Evolutionary conservation across 2,329 filamentous ascomycete species (phyloP).

Genomic region (Xylariaceae sp.): DNA sequence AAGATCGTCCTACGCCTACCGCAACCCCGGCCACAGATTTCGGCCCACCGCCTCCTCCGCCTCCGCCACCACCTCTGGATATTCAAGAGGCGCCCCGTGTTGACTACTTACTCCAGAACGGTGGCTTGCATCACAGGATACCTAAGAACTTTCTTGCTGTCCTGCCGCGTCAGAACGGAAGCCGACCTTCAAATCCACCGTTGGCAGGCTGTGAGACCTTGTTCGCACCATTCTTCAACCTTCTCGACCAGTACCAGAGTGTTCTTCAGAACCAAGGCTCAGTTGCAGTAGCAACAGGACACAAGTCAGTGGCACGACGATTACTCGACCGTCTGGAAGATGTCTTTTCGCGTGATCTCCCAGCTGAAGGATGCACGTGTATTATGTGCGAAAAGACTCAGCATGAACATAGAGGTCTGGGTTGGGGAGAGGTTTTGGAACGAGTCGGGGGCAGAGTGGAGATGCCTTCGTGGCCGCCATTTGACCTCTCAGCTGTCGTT

Average conservation of each 20-base stretch:
- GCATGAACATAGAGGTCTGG: constrained; percentile 69
- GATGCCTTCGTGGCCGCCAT: constrained; percentile 84
- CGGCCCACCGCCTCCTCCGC: constrained; percentile 50
- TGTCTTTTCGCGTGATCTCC: constrained; percentile 90
- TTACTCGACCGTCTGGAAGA: constrained; percentile 88
- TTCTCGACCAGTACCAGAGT: constrained; percentile 81
- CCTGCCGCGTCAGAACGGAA: constrained; percentile 55
- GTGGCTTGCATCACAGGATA: constrained; percentile 70
- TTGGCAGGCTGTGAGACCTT: constrained; percentile 67
- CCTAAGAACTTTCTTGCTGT: constrained; percentile 71
- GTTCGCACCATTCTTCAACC: constrained; percentile 77
- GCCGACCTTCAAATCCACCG: constrained; percentile 60
- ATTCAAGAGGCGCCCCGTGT: constrained; percentile 74
- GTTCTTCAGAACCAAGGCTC: constrained; percentile 84
- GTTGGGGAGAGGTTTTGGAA: constrained; percentile 94
- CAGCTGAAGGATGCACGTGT: constrained; percentile 79
- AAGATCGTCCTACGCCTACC: constrained; percentile 39
- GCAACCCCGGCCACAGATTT: constrained; percentile 42
- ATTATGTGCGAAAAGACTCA: constrained; percentile 70
- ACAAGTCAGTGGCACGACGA: constrained; percentile 87
- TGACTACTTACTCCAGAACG: constrained; percentile 88
- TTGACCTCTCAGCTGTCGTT: constrained; percentile 66
- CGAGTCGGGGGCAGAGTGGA: constrained; percentile 86
- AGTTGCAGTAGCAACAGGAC: constrained; percentile 90
- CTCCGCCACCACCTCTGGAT: constrained; percentile 74